phyloP scores from a whole-genome alignment of 352 stramenopile species.

The Peronosclerospora sorghi region DNA sequence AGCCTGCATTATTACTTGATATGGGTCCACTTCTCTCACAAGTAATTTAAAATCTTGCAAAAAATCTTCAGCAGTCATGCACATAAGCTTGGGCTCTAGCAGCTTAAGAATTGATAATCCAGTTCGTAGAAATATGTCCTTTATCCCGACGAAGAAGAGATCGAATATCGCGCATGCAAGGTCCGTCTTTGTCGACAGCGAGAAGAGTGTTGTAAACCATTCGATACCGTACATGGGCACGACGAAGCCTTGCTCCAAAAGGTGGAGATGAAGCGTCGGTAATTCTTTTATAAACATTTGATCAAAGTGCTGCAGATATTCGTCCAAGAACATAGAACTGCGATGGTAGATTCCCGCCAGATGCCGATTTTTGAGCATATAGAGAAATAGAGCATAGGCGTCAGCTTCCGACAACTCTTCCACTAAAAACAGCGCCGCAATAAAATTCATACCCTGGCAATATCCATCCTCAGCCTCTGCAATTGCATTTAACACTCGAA shows the following conservation, averaged over 20 bases:
- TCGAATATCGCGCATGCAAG: constrained; percentile 77
- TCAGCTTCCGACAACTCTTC: constrained; percentile 72
- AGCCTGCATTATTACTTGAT: constrained; percentile 57
- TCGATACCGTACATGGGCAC: constrained; percentile 82
- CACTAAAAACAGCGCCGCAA: constrained; percentile 75
- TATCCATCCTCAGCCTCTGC: constrained; percentile 71
- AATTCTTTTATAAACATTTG: constrained; percentile 56
- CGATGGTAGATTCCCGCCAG: constrained; percentile 72
- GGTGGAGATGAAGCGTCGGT: constrained; percentile 50
- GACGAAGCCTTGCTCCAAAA: constrained; percentile 54
- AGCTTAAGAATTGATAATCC: constrained; percentile 73
- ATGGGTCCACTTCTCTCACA: constrained; percentile 63
- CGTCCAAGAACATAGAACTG: constrained; percentile 74
- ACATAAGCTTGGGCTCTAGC: constrained; percentile 71
- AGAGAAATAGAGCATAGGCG: constrained; percentile 72
- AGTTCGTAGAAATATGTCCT: constrained; percentile 74
- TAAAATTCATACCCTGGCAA: constrained; percentile 86
- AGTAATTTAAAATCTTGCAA: constrained; percentile 73
- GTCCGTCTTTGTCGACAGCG: constrained; percentile 70
- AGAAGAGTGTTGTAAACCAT: constrained; percentile 85
- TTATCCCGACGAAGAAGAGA: constrained; percentile 69
- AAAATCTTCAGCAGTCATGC: constrained; percentile 77
- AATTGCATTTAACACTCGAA: constrained; percentile 75
- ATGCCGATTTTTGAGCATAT: constrained; percentile 71
- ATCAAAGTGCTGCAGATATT: constrained; percentile 78